A percentile compares a stretch with the other conserved stretches of the same genome.
phyloP scores from a whole-genome alignment of 1,284 basidiomycete species.

The Trichosporon faecale region DNA sequence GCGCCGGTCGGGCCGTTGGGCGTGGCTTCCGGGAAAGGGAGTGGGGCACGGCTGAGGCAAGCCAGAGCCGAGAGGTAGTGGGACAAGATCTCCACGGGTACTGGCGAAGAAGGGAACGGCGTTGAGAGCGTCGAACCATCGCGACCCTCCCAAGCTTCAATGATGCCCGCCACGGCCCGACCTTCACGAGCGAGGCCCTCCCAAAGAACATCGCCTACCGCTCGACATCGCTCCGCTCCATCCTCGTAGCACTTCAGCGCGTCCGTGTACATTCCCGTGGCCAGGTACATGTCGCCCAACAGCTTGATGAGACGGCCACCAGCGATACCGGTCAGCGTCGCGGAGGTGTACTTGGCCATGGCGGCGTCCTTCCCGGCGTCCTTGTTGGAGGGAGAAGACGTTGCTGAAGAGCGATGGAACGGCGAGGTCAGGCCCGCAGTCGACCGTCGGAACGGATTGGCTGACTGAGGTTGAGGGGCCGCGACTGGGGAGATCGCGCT shows the following conservation, averaged over 20 bases:
- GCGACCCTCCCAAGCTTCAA: conserved; percentile 75
- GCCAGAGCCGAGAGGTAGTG: conserved; percentile 41
- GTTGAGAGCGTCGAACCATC: conserved; percentile 58
- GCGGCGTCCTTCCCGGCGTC: conserved; percentile 6
- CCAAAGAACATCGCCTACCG: conserved; percentile 74
- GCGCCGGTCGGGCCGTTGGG: conserved; percentile 13
- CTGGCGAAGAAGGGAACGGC: conserved; percentile 41
- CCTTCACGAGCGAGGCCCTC: conserved; percentile 82
- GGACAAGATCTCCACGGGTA: conserved; percentile 45
- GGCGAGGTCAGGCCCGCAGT: conserved; percentile 34
- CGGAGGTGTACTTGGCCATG: conserved; percentile 36
- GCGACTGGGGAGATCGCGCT: conserved; percentile 43
- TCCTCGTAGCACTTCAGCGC: conserved; percentile 81
- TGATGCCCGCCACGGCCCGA: conserved; percentile 68
- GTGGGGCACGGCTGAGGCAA: conserved; percentile 37
- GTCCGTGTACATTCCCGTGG: conserved; percentile 76
- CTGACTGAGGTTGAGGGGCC: conserved; percentile 17
- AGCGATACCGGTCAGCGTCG: conserved; percentile 38
- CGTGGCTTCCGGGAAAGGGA: conserved; percentile 36
- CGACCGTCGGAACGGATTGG: conserved; percentile 45
- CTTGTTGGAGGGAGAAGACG: conserved; percentile 11
- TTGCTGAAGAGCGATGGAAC: conserved; percentile 36
- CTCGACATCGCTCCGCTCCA: conserved; percentile 68
- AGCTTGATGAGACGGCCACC: conserved; percentile 70
- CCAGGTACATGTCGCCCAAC: conserved; percentile 79